These are phyloP conservation scores for Chytriomyces sp. DNA, from an alignment of 192 early-diverging fungal genomes.

Conservation along the genomic window DNA sequence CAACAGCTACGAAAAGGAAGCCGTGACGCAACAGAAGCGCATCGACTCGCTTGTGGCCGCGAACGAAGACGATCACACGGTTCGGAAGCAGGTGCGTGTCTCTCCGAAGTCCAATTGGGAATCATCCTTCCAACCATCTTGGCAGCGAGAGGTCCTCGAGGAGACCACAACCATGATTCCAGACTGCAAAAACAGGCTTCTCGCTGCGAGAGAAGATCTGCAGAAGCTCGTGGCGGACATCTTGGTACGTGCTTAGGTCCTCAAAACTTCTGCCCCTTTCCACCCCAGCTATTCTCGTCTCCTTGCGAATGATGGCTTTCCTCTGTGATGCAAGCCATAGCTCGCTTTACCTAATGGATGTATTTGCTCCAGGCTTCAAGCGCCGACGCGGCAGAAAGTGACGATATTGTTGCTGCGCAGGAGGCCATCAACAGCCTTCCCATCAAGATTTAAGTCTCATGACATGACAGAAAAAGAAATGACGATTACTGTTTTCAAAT, in stretches of 20 bases:
- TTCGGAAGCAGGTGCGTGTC: conserved; percentile 44
- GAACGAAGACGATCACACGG: conserved; percentile 41
- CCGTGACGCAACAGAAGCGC: conserved; percentile 40
- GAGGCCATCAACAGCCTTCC: conserved; percentile 17
- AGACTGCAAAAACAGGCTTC: conserved; percentile 38
- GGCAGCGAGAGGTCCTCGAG: conserved; percentile 47
- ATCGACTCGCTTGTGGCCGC: conserved; percentile 45
- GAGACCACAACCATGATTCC: conserved; percentile 54
- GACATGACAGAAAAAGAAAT: neutral
- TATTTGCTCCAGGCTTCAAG: neutral
- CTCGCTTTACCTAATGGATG: neutral
- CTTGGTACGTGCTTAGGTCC: conserved; percentile 5
- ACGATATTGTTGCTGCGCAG: conserved; percentile 28
- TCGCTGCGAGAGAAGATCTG: conserved; percentile 43
- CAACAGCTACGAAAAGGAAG: conserved; percentile 38
- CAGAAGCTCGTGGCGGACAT: conserved; percentile 21
- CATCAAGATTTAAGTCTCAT: neutral
- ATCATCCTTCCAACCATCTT: conserved; percentile 2
- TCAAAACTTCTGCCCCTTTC: neutral
- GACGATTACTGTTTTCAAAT: too few species aligned
- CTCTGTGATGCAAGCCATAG: neutral
- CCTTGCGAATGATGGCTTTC: too few species aligned
- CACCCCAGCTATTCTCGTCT: too few species aligned
- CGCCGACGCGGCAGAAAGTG: conserved; percentile 17
- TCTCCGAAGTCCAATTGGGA: neutral